A percentile compares a stretch with the other conserved stretches of the same genome.
Conservation (phyloP, 306 rosid genomes). For the Quercus robur region DNA sequence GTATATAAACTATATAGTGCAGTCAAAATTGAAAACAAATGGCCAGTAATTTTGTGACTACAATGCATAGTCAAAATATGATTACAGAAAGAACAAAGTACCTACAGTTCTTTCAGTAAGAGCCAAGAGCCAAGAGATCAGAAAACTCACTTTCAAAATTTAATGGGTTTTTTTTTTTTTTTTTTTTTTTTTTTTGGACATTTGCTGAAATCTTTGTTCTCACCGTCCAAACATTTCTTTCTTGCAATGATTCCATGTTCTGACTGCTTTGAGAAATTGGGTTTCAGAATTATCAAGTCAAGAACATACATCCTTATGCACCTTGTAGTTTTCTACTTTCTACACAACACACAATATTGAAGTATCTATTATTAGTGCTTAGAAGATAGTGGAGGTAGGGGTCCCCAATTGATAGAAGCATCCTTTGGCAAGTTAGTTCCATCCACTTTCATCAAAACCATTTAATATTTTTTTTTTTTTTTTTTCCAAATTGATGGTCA, state of each 20-base stretch:
- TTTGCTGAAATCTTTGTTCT: neutral
- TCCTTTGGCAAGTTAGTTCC: neutral
- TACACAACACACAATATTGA: neutral
- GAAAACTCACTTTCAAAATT: neutral
- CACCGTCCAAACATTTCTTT: neutral
- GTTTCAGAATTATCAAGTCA: neutral
- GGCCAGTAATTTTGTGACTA: neutral
- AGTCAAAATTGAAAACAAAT: neutral
- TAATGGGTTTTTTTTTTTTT: neutral
- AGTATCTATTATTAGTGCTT: neutral
- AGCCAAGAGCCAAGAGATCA: neutral
- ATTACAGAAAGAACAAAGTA: neutral
- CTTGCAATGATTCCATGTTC: slow-evolving; percentile 1
- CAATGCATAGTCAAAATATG: neutral
- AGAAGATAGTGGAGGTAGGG: neutral
- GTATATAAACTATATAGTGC: neutral
- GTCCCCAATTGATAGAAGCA: neutral
- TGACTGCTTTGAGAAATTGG: slow-evolving; percentile 14
- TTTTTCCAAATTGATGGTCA: neutral
- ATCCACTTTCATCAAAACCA: neutral
- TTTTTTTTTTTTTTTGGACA: neutral
- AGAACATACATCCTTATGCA: neutral
- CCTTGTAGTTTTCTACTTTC: neutral
- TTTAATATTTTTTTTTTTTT: neutral
- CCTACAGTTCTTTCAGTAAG: neutral